Evolutionary conservation across 1,139 yeast genomes (phyloP).

Genomic region (Kluyveromyces sp.): DNA sequence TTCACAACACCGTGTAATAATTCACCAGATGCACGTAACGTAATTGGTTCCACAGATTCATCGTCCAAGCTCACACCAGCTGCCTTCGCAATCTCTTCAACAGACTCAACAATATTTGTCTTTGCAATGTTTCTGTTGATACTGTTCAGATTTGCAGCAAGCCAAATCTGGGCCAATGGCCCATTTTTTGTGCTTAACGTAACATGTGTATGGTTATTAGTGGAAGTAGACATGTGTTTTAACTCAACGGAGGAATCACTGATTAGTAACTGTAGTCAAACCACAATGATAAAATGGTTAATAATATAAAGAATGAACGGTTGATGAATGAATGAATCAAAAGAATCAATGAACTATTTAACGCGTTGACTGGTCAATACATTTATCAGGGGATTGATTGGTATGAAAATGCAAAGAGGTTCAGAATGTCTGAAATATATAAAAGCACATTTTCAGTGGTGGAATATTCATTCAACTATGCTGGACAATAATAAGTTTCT

Average conservation of each 20-base stretch:
- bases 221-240: neutral
- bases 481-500: no score
- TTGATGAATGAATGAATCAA: no score
- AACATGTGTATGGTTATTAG: constrained; percentile 1
- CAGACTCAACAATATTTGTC: constrained; percentile 65
- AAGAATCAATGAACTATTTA: no score
- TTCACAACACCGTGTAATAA: constrained; percentile 80
- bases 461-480: neutral
- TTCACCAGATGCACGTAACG: constrained; percentile 83
- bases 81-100: constrained; percentile 43
- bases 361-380: no score
- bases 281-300: no score
- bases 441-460: neutral
- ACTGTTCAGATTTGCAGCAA: constrained; percentile 81
- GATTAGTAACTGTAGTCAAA: no score
- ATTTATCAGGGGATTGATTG: no score
- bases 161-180: constrained; percentile 86
- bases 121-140: constrained; percentile 67
- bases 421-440: no score
- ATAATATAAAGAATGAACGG: no score
- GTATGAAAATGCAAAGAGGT: no score
- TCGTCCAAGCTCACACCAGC: constrained; percentile 21
- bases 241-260: no score
- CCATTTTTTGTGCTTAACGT: constrained; percentile 48
- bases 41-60: constrained; percentile 42